Conservation (phyloP, 164 flowering plant genomes). For the Paratinospora sagittata region DNA sequence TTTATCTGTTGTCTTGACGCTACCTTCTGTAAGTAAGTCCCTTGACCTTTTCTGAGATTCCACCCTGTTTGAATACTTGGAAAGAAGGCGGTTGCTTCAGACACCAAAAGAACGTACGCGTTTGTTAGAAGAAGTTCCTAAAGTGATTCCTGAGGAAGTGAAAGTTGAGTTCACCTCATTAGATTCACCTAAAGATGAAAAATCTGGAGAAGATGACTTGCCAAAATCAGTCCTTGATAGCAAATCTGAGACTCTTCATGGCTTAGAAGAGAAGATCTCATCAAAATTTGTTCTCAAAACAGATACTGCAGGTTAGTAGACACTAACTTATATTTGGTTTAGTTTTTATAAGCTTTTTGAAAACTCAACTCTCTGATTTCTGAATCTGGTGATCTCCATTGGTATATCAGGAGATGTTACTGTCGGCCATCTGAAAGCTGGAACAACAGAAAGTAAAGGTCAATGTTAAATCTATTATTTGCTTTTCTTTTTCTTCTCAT, state of each 20-base stretch:
- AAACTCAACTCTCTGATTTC: neutral
- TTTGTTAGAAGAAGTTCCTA: constrained; percentile 37
- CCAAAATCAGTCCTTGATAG: constrained; percentile 10
- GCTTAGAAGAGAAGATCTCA: constrained; percentile 9
- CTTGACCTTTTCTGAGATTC: constrained; percentile 24
- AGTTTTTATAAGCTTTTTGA: neutral
- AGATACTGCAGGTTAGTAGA: constrained; percentile 24
- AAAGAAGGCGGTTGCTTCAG: constrained; percentile 36
- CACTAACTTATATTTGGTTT: neutral
- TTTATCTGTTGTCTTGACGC: too few relatives aligned
- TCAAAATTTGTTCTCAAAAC: neutral
- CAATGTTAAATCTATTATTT: too few relatives aligned
- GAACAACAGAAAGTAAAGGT: too few relatives aligned
- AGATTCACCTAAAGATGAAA: constrained; percentile 9
- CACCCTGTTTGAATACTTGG: constrained; percentile 39
- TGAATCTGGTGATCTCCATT: neutral
- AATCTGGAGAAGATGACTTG: constrained; percentile 11
- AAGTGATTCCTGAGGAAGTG: constrained; percentile 36
- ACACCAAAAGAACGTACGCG: constrained; percentile 34
- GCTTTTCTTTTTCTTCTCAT: neutral
- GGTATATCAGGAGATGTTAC: too few relatives aligned
- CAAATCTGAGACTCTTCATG: constrained; percentile 1
- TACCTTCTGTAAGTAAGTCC: neutral
- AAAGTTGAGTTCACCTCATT: constrained; percentile 21
- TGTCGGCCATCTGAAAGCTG: too few relatives aligned